Conservation (phyloP, 2,329 filamentous ascomycete genomes). For the Xylaria sp. region DNA sequence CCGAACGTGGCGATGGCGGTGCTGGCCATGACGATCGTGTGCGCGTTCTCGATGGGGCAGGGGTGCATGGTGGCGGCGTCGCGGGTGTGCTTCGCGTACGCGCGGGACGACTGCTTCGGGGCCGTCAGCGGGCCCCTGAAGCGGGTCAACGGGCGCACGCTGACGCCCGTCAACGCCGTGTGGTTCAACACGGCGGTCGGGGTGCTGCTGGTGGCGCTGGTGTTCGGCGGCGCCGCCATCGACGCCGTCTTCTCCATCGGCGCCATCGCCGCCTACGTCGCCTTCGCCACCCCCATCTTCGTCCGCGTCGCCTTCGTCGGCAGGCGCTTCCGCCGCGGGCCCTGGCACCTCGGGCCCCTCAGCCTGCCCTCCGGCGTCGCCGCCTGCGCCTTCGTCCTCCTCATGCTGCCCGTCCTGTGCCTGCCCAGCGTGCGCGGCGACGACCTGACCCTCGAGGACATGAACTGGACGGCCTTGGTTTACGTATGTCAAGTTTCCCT, state of each 20-base stretch:
- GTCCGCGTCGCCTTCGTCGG: slow-evolving; percentile 63
- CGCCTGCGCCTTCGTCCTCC: slow-evolving; percentile 60
- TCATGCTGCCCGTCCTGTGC: slow-evolving; percentile 72
- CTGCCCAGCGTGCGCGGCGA: slow-evolving; percentile 60
- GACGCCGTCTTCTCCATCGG: slow-evolving; percentile 72
- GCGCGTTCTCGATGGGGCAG: slow-evolving; percentile 72
- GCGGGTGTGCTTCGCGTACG: slow-evolving; percentile 73
- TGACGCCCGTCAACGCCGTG: slow-evolving; percentile 71
- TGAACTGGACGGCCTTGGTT: slow-evolving; percentile 72
- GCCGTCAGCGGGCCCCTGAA: slow-evolving; percentile 57
- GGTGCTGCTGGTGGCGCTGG: slow-evolving; percentile 61
- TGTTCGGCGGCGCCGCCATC: slow-evolving; percentile 66
- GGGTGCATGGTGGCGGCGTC: slow-evolving; percentile 69
- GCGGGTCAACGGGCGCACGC: slow-evolving; percentile 60
- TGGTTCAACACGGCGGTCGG: slow-evolving; percentile 67
- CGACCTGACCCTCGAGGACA: slow-evolving; percentile 52
- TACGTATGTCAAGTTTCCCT: slow-evolving; percentile 39
- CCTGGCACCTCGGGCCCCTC: slow-evolving; percentile 67
- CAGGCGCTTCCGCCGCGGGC: slow-evolving; percentile 65
- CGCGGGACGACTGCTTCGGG: slow-evolving; percentile 72
- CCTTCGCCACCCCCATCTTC: slow-evolving; percentile 61
- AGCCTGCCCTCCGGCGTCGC: slow-evolving; percentile 59
- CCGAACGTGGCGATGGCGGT: slow-evolving; percentile 63
- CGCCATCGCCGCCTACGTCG: slow-evolving; percentile 68
- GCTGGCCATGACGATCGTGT: slow-evolving; percentile 67